A percentile compares a stretch with the other conserved stretches of the same genome.
Conservation (phyloP, 164 flowering plant species). For the Chimonanthus salicifolius region DNA sequence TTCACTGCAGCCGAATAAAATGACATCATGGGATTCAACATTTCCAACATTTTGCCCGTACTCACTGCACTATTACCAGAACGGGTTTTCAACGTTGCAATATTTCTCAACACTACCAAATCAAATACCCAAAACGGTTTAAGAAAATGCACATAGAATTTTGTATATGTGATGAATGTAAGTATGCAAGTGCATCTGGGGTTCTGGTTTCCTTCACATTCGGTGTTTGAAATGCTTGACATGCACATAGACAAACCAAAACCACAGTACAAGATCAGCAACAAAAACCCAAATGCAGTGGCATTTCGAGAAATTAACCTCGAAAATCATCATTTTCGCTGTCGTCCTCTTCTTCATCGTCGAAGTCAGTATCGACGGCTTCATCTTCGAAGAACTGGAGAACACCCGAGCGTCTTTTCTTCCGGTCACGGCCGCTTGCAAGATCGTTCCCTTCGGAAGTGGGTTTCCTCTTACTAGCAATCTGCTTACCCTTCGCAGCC, state of each 20-base stretch:
- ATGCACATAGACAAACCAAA: not conserved
- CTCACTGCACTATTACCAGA: no score
- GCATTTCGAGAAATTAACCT: constrained; percentile 17
- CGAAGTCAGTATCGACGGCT: constrained; percentile 38
- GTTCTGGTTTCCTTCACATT: not conserved
- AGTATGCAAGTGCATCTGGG: no score
- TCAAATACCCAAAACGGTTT: no score
- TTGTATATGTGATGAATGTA: no score
- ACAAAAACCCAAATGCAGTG: not conserved
- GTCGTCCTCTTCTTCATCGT: constrained; percentile 9
- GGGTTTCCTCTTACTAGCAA: constrained; percentile 35
- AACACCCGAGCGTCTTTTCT: constrained; percentile 37
- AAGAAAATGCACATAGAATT: not conserved
- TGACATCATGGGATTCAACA: no score
- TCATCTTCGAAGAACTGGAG: constrained; percentile 69
- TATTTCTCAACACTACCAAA: no score
- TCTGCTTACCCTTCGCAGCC: not conserved
- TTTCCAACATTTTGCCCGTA: no score
- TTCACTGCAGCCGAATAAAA: no score
- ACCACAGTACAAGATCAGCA: not conserved
- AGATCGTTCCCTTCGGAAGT: constrained; percentile 8
- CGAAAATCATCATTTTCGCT: constrained; percentile 35
- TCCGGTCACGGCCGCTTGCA: constrained; percentile 34
- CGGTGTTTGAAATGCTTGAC: not conserved
- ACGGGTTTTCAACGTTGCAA: no score